These are phyloP conservation scores for Pyrenochaeta sp. DNA, from an alignment of 2,329 filamentous ascomycete species.

Conservation along the genomic window DNA sequence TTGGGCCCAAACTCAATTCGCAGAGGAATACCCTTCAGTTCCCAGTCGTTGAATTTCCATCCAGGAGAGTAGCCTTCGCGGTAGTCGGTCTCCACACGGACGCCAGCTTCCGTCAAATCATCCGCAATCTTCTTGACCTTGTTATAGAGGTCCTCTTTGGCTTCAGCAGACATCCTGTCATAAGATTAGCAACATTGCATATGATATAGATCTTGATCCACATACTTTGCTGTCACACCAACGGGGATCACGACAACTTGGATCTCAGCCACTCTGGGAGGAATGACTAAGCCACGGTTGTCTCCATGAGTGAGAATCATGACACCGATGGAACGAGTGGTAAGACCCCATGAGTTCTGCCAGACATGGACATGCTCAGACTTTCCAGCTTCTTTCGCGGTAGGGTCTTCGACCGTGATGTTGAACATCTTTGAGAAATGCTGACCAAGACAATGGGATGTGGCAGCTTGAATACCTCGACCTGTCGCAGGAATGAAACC, in stretches of 20 bases:
- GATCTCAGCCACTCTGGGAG: constrained; percentile 85
- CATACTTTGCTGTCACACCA: constrained; percentile 88
- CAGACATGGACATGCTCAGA: constrained; percentile 80
- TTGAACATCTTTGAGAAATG: constrained; percentile 99
- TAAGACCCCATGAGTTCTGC: constrained; percentile 99
- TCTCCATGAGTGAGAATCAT: constrained; percentile 99
- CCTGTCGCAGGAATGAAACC: constrained; percentile 96
- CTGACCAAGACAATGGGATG: constrained; percentile 92
- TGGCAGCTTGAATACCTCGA: constrained; percentile 94
- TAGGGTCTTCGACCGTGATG: constrained; percentile 94
- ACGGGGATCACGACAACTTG: constrained; percentile 92
- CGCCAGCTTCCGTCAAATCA: constrained; percentile 73
- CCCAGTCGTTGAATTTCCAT: constrained; percentile 99
- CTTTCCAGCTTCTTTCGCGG: constrained; percentile 70
- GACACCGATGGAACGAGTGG: constrained; percentile 95
- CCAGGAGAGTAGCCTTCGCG: constrained; percentile 90
- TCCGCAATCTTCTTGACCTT: constrained; percentile 76
- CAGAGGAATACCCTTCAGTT: constrained; percentile 92
- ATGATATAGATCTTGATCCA: not conserved
- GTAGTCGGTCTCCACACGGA: constrained; percentile 83
- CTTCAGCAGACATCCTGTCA: constrained; percentile 67
- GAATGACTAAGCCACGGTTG: constrained; percentile 92
- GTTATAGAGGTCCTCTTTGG: constrained; percentile 76
- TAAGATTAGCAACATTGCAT: constrained; percentile 9
- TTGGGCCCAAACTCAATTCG: constrained; percentile 96